Percentiles rank a stretch among this genome's conserved stretches.
phyloP scores from a whole-genome alignment of 768 basidiomycete species.

The Leucocoprinus birnbaumii region DNA sequence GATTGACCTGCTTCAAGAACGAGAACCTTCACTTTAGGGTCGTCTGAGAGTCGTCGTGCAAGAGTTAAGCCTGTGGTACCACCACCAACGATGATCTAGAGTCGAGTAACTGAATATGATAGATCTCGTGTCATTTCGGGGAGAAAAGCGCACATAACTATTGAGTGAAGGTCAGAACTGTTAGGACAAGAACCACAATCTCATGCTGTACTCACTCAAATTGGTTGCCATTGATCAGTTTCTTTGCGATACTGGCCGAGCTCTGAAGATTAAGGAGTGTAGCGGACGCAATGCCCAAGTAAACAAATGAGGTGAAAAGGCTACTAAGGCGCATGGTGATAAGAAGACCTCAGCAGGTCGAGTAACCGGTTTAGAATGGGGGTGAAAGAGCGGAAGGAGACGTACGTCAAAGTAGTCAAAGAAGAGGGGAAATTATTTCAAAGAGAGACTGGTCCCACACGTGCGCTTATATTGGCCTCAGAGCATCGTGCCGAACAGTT shows the following conservation, averaged over 20 bases:
- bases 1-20: conserved; percentile 43
- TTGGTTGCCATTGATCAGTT: conserved; percentile 14
- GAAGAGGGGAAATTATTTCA: background rate
- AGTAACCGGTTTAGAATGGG: too few relatives aligned
- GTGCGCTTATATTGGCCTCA: background rate
- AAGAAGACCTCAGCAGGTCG: background rate
- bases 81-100: conserved; percentile 30
- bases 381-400: background rate
- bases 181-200: background rate
- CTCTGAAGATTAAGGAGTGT: conserved; percentile 20
- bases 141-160: conserved; percentile 4
- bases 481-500: background rate
- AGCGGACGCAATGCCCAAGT: conserved; percentile 14
- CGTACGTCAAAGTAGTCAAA: too few relatives aligned
- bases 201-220: conserved; percentile 20
- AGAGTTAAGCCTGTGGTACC: conserved; percentile 35
- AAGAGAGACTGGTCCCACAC: background rate
- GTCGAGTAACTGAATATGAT: background rate
- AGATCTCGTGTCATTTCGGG: background rate
- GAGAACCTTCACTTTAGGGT: conserved; percentile 29
- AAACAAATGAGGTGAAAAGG: conserved; percentile 10
- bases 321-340: conserved; percentile 11
- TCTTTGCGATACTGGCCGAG: conserved; percentile 13
- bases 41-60: conserved; percentile 35
- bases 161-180: background rate